Evolutionary conservation across 805 yeast species (phyloP).

Genomic region (Soucietia sequanensis): DNA sequence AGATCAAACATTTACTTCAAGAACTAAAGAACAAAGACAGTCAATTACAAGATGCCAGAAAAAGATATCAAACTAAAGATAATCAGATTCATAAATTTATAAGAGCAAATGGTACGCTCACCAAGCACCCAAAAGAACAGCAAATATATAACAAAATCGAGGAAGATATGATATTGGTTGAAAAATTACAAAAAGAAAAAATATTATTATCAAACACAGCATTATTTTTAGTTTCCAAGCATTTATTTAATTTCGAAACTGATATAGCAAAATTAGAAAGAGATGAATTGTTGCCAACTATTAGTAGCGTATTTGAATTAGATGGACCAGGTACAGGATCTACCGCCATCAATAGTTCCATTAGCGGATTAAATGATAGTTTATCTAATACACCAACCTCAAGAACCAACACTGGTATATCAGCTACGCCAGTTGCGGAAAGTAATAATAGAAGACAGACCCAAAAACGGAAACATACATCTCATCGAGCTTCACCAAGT

Average conservation of each 20-base stretch:
- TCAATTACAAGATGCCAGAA: constrained; percentile 62
- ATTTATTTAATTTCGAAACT: constrained; percentile 66
- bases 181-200: constrained; percentile 72
- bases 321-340: constrained; percentile 11
- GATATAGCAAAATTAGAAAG: constrained; percentile 74
- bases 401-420: constrained; percentile 12
- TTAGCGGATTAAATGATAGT: constrained; percentile 18
- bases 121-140: constrained; percentile 79
- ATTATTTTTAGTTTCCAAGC: constrained; percentile 71
- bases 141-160: constrained; percentile 62
- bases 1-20: constrained; percentile 73
- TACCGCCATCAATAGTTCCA: constrained; percentile 10
- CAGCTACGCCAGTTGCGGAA: constrained; percentile 15
- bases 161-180: constrained; percentile 61
- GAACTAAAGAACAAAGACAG: constrained; percentile 74
- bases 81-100: constrained; percentile 80
- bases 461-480: constrained; percentile 3
- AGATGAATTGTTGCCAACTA: constrained; percentile 74
- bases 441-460: constrained; percentile 4
- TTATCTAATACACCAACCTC: constrained; percentile 32
- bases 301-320: constrained; percentile 28
- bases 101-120: constrained; percentile 75
- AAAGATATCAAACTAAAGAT: constrained; percentile 69
- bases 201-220: constrained; percentile 80
- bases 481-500: constrained; percentile 4